Percentiles rank a stretch among this genome's conserved stretches.
phyloP scores from a whole-genome alignment of 1,139 yeast species.

The Wickerhamomyces sp. region DNA sequence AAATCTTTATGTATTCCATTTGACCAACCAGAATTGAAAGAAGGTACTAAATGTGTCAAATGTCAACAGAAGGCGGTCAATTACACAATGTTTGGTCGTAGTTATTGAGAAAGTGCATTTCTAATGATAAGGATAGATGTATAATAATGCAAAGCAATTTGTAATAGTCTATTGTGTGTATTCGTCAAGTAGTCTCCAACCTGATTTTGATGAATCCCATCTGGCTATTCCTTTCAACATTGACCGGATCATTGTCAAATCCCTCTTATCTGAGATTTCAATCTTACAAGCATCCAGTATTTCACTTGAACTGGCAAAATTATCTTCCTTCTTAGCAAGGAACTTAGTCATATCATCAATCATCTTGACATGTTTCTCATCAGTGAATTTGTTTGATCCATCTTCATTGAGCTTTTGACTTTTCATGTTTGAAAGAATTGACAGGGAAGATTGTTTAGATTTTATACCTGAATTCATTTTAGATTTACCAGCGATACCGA shows the following conservation, averaged over 20 bases:
- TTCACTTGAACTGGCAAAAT: constrained; percentile 51
- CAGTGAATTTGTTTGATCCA: constrained; percentile 3
- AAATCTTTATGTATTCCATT: constrained; percentile 96
- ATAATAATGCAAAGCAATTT: background rate
- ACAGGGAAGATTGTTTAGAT: constrained; percentile 14
- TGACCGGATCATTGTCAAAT: constrained; percentile 60
- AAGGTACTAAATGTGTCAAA: constrained; percentile 79
- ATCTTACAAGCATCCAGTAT: constrained; percentile 49
- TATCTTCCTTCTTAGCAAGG: constrained; percentile 32
- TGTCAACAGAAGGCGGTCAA: constrained; percentile 72
- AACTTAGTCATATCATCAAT: constrained; percentile 34
- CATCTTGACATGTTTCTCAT: constrained; percentile 29
- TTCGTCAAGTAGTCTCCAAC: constrained; percentile 66
- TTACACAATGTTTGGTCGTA: constrained; percentile 95
- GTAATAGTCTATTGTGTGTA: constrained; percentile 18
- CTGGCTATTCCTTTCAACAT: constrained; percentile 63
- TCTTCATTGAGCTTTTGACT: constrained; percentile 11
- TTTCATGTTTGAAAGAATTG: constrained; percentile 20
- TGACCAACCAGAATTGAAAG: constrained; percentile 78
- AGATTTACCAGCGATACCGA: constrained; percentile 71
- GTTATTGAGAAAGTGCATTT: constrained; percentile 45
- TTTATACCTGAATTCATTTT: constrained; percentile 5
- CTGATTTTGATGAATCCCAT: constrained; percentile 54
- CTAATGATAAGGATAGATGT: background rate
- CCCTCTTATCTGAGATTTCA: constrained; percentile 44